phyloP scores from a whole-genome alignment of 495 filamentous ascomycete species.

The Neurospora tetraspora region DNA sequence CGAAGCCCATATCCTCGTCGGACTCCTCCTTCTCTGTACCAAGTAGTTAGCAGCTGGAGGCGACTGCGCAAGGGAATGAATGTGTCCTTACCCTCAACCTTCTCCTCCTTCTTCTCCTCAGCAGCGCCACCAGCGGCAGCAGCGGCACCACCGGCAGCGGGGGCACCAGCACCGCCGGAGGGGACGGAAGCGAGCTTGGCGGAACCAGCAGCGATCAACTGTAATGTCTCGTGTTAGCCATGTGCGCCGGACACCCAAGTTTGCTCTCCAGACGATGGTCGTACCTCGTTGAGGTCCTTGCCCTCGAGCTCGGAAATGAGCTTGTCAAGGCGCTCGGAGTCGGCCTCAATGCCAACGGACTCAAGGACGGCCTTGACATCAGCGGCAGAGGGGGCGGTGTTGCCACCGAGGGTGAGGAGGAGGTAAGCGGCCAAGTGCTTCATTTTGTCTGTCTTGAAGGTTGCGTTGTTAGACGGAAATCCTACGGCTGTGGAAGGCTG shows the following conservation, averaged over 20 bases:
- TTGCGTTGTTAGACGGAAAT: not conserved
- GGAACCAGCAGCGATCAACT: slow-evolving; percentile 90
- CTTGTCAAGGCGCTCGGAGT: slow-evolving; percentile 72
- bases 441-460: slow-evolving; percentile 56
- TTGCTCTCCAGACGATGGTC: slow-evolving; percentile 10
- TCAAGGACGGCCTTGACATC: slow-evolving; percentile 89
- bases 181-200: slow-evolving; percentile 96
- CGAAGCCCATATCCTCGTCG: slow-evolving; percentile 99
- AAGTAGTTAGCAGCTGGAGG: slow-evolving; percentile 20
- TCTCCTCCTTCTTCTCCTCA: slow-evolving; percentile 61
- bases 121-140: slow-evolving; percentile 58
- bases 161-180: slow-evolving; percentile 72
- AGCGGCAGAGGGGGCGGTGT: slow-evolving; percentile 72
- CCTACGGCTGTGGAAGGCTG: not conserved
- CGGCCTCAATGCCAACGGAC: slow-evolving; percentile 92
- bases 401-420: slow-evolving; percentile 88
- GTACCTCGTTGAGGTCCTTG: slow-evolving; percentile 95
- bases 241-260: not conserved
- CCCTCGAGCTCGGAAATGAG: slow-evolving; percentile 88
- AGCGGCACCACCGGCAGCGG: slow-evolving; percentile 50
- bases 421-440: slow-evolving; percentile 99
- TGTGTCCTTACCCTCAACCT: slow-evolving; percentile 55
- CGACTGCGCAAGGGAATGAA: not conserved
- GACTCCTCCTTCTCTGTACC: slow-evolving; percentile 65
- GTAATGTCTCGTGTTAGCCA: slow-evolving; percentile 19